Conservation (phyloP, 2,329 filamentous ascomycete genomes). For the Cladosporium cucumerinum region DNA sequence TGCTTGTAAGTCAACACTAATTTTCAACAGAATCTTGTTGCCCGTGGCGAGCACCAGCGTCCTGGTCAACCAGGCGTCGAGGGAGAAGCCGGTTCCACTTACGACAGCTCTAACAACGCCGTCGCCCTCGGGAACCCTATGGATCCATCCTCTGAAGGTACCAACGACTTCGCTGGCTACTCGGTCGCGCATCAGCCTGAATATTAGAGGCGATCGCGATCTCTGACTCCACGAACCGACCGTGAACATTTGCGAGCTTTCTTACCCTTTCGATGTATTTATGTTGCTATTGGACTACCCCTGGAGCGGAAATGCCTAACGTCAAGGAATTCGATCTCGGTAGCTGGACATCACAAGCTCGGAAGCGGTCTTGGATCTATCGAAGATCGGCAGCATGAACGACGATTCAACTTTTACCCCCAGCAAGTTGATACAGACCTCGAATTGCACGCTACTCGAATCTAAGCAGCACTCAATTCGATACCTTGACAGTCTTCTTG, state of each 20-base stretch:
- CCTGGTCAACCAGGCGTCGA: slow-evolving; percentile 38
- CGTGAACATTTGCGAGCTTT: neutral
- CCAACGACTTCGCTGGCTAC: slow-evolving; percentile 35
- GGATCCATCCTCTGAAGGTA: slow-evolving; percentile 42
- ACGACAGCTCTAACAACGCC: slow-evolving; percentile 40
- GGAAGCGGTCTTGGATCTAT: neutral
- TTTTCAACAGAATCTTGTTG: slow-evolving; percentile 68
- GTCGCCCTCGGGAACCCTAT: slow-evolving; percentile 43
- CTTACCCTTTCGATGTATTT: slow-evolving; percentile 3
- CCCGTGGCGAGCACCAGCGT: slow-evolving; percentile 64
- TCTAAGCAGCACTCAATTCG: neutral
- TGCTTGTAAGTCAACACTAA: neutral
- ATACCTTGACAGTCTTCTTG: neutral
- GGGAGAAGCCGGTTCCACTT: slow-evolving; percentile 24
- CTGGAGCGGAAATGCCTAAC: neutral
- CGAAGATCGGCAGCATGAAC: neutral
- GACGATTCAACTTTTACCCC: neutral
- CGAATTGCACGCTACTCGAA: neutral
- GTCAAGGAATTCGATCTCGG: neutral
- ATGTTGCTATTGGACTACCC: neutral
- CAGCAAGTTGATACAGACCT: neutral
- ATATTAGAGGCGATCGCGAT: neutral
- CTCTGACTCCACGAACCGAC: neutral
- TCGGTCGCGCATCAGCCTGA: slow-evolving; percentile 12
- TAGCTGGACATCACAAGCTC: neutral